These are phyloP conservation scores for Aspergillus hortae DNA, from an alignment of 2,329 filamentous ascomycete genomes.

Conservation along the genomic window DNA sequence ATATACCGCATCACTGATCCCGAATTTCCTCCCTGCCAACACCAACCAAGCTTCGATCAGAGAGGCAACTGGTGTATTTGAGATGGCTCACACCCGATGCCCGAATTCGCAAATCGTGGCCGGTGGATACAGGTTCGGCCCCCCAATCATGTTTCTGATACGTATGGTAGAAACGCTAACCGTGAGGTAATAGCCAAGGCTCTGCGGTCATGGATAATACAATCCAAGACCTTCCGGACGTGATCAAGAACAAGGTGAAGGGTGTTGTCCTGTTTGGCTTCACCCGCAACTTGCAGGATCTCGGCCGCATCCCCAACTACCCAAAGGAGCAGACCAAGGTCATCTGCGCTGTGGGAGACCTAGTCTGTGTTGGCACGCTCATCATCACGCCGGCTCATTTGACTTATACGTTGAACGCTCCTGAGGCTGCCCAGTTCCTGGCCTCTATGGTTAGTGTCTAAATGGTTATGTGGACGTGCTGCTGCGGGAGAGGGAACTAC, in stretches of 20 bases:
- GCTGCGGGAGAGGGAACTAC: no score
- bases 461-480: not conserved
- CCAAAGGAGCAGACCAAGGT: slow-evolving; percentile 2
- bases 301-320: slow-evolving; percentile 1
- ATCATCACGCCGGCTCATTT: slow-evolving; percentile 4
- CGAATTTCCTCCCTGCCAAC: slow-evolving; percentile 36
- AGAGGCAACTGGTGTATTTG: slow-evolving; percentile 40
- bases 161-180: not conserved
- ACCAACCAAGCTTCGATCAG: slow-evolving; percentile 31
- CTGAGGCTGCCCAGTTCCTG: not conserved
- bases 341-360: slow-evolving; percentile 1
- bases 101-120: slow-evolving; percentile 41
- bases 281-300: slow-evolving; percentile 3
- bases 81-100: slow-evolving; percentile 40
- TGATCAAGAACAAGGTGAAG: slow-evolving; percentile 25
- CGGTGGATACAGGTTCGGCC: slow-evolving; percentile 28
- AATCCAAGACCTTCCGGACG: slow-evolving; percentile 28
- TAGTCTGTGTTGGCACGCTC: slow-evolving; percentile 5
- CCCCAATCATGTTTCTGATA: no score
- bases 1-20: slow-evolving; percentile 34
- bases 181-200: slow-evolving; percentile 27
- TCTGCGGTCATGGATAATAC: slow-evolving; percentile 41
- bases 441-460: not conserved
- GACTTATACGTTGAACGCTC: not conserved
- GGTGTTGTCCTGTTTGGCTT: slow-evolving; percentile 41